Evolutionary conservation across 345 rosid species (phyloP), one percentile per base, ranked within the genome.

Genomic region (Citrus sinensis): DNA sequence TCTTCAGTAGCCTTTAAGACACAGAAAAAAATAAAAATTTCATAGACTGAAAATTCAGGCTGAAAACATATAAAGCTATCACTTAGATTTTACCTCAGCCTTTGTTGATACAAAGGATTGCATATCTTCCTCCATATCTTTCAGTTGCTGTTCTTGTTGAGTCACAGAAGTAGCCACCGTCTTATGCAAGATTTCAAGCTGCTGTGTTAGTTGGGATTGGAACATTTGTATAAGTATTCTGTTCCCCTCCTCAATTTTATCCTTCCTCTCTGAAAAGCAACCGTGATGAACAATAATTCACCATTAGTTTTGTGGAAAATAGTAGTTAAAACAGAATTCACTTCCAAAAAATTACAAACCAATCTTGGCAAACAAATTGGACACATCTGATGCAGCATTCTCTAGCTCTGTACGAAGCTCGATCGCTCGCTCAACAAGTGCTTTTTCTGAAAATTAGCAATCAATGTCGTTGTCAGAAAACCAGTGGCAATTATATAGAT

Each of bases 81-180:
- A 6, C 40, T 22, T 24, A 25, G 20, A 78, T 62, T 69, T 73
- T 77, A 96, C 99, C 92, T 92, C 91, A 60, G 92, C 84, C 86
- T 96, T 96, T 49, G 90, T 92, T 17, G 90, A 87, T 55, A 94
- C 99, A 78, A 94, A 94, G 77, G 98, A 89, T 83, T 89, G 91
- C 98, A 96, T 92, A 79, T 96, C 98, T 85, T 90, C 92, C 83
- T 96, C 98, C 98, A 96, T 94, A 78, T 81, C 91, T 80, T 90
- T 94, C 80, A 94, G 88, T 78, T 94, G 98, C 84, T 84, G 87
- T 86, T 92, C 99, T 84, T 94, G 99, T 75, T 87, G 98, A 73
- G 91, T 90, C 71, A 90, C 93, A 77, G 99, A 94, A 82, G 90
- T 81, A 58, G 95, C 97, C 67, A 94, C 95, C 59, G 92, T 88